Evolutionary conservation across 2,329 filamentous ascomycete species (phyloP).

Genomic region (Alternaria burnsii): DNA sequence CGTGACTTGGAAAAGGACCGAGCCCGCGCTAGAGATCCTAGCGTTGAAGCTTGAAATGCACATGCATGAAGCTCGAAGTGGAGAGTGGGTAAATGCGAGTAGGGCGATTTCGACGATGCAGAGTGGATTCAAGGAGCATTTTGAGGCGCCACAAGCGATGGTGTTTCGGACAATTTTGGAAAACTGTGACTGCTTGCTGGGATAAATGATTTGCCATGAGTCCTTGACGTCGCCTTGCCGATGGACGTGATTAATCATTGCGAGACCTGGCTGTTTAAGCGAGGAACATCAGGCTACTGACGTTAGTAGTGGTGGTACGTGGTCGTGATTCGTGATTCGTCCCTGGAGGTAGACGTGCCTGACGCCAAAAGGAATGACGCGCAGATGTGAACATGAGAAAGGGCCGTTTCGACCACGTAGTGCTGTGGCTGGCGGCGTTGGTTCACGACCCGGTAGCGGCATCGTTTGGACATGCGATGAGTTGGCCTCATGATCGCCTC

Average conservation of each 20-base stretch:
- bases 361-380: slow-evolving; percentile 11
- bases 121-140: neutral
- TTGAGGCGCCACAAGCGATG: slow-evolving; percentile 9
- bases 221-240: neutral
- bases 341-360: slow-evolving; percentile 1
- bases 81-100: slow-evolving; percentile 12
- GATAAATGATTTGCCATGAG: neutral
- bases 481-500: neutral
- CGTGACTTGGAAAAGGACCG: slow-evolving; percentile 12
- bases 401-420: slow-evolving; percentile 4
- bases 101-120: slow-evolving; percentile 2
- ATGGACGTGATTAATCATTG: neutral
- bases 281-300: neutral
- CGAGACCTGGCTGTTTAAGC: slow-evolving; percentile 1
- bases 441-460: neutral
- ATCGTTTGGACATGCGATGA: neutral
- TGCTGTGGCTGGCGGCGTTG: neutral
- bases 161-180: neutral
- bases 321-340: slow-evolving; percentile 6
- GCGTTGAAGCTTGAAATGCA: slow-evolving; percentile 14
- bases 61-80: slow-evolving; percentile 7
- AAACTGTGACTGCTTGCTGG: neutral
- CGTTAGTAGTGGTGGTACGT: neutral
- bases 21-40: slow-evolving; percentile 6
- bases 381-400: neutral